Conservation (phyloP, 495 filamentous ascomycete genomes). For the Hypoxylon lenormandii region DNA sequence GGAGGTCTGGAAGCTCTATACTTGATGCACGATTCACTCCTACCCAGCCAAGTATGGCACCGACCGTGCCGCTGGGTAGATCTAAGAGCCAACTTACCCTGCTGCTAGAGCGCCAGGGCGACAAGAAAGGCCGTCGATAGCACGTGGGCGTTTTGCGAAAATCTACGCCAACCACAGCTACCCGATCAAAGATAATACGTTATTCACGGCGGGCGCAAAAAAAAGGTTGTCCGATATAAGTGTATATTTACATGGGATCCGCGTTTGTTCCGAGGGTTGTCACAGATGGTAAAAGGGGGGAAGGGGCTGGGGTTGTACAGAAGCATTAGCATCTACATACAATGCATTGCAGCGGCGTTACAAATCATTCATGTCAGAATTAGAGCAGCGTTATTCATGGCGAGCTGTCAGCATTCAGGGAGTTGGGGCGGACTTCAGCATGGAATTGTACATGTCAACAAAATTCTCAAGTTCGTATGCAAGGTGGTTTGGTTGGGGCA, state of each 20-base stretch:
- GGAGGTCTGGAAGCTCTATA: constrained; percentile 44
- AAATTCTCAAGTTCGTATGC: constrained; percentile 26
- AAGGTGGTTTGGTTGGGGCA: background rate
- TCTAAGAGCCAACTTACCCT: constrained; percentile 65
- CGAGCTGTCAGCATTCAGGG: constrained; percentile 2
- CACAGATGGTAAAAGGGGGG: constrained; percentile 11
- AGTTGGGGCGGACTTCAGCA: constrained; percentile 8
- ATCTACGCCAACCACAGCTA: background rate
- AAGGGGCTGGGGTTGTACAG: constrained; percentile 16
- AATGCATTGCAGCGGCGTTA: constrained; percentile 48
- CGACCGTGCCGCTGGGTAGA: constrained; percentile 56
- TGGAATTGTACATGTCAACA: constrained; percentile 34
- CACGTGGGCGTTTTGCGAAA: constrained; percentile 6
- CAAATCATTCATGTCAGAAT: constrained; percentile 29
- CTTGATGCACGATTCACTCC: constrained; percentile 54
- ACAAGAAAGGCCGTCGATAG: constrained; percentile 46
- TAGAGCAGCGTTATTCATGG: constrained; percentile 24
- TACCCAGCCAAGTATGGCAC: constrained; percentile 52
- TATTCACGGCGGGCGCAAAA: constrained; percentile 15
- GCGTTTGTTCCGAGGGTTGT: constrained; percentile 21
- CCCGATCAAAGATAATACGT: constrained; percentile 9
- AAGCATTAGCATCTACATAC: constrained; percentile 42
- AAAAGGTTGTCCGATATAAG: constrained; percentile 12
- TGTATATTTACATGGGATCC: constrained; percentile 34
- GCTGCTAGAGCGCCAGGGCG: constrained; percentile 58